Conservation (phyloP, 768 basidiomycete species). For the Boletus subparvulus region DNA sequence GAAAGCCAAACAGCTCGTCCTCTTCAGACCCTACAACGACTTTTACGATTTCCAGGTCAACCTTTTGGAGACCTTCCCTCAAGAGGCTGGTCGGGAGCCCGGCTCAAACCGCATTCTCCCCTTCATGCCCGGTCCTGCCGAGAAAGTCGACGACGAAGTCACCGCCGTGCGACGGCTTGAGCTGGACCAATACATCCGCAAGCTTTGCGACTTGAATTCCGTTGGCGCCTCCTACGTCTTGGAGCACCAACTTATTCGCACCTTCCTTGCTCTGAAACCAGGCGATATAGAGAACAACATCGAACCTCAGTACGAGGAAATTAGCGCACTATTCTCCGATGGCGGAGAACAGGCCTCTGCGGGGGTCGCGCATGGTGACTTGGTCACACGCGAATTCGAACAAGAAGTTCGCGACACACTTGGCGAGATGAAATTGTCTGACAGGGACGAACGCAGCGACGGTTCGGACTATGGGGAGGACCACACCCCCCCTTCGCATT, state of each 20-base stretch:
- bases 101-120: constrained; percentile 77
- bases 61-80: constrained; percentile 82
- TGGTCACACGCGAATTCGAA: constrained; percentile 37
- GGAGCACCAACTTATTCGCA: constrained; percentile 74
- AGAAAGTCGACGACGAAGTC: constrained; percentile 78
- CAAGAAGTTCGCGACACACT: constrained; percentile 51
- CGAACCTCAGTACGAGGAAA: constrained; percentile 56
- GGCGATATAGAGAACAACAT: constrained; percentile 79
- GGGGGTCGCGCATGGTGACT: constrained; percentile 27
- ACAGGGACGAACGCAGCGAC: constrained; percentile 53
- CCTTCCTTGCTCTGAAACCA: constrained; percentile 80
- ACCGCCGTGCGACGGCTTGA: constrained; percentile 80
- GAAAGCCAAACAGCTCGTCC: constrained; percentile 71
- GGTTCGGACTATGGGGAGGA: constrained; percentile 68
- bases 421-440: constrained; percentile 46
- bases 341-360: constrained; percentile 37
- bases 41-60: constrained; percentile 97
- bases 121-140: constrained; percentile 95
- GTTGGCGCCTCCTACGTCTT: constrained; percentile 76
- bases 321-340: constrained; percentile 51
- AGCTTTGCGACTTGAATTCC: constrained; percentile 69
- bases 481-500: constrained; percentile 32
- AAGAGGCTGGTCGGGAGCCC: constrained; percentile 81
- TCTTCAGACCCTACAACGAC: constrained; percentile 96
- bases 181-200: constrained; percentile 84